phyloP scores from a whole-genome alignment of 2,329 filamentous ascomycete genomes.

The Lecanoromycetidae sp. region DNA sequence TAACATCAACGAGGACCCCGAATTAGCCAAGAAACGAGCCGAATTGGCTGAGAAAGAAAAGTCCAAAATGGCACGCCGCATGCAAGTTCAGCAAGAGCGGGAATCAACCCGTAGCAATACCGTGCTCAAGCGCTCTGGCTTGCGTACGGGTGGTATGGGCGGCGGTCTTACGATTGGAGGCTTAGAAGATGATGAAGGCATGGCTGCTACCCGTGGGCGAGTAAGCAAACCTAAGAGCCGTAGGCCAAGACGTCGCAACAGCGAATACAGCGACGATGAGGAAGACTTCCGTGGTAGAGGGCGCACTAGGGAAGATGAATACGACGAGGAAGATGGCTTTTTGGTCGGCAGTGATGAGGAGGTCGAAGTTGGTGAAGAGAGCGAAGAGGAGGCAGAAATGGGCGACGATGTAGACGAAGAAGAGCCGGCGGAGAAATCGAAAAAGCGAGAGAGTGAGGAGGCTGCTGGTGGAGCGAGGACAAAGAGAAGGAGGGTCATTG shows the following conservation, averaged over 20 bases:
- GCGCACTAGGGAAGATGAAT: conserved; percentile 59
- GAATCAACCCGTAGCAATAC: conserved; percentile 40
- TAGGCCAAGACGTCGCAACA: conserved; percentile 30
- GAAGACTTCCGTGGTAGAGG: conserved; percentile 35
- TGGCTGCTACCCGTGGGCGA: conserved; percentile 31
- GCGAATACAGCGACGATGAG: conserved; percentile 39
- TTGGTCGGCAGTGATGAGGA: conserved; percentile 44
- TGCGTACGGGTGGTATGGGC: conserved; percentile 33
- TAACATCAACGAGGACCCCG: conserved; percentile 50
- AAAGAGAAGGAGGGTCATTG: conserved; percentile 37
- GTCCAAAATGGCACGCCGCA: conserved; percentile 40
- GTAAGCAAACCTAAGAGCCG: conserved; percentile 28
- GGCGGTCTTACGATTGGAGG: conserved; percentile 44
- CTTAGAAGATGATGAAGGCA: conserved; percentile 46
- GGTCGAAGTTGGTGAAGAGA: conserved; percentile 33
- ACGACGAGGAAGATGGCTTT: conserved; percentile 72
- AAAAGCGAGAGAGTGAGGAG: conserved; percentile 21
- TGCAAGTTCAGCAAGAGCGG: conserved; percentile 43
- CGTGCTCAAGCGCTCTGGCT: conserved; percentile 36
- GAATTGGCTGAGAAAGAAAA: conserved; percentile 49
- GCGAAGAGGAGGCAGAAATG: conserved; percentile 31
- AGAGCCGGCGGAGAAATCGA: conserved; percentile 22
- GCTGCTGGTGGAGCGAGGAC: conserved; percentile 30
- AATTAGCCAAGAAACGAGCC: conserved; percentile 46
- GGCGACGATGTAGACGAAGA: conserved; percentile 35